Evolutionary conservation across 2,329 filamentous ascomycete species (phyloP), one percentile per base, ranked within the genome.

Genomic region (Tolypocladium endophyticum): DNA sequence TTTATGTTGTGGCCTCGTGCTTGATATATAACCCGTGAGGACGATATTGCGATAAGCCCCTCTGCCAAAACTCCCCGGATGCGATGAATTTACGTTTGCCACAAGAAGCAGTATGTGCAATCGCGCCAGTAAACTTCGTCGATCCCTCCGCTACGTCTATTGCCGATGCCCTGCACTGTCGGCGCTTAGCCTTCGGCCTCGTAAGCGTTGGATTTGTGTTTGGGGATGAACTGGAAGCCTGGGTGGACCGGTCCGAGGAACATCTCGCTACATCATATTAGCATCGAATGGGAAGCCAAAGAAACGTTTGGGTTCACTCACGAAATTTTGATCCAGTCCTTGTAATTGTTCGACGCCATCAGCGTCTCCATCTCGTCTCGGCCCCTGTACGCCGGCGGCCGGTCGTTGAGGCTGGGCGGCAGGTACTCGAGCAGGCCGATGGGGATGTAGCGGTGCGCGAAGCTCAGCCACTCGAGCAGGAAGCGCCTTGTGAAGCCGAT

Each of bases 261-360:
- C 92, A 99, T 97, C 72, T 99, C 94, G 73, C 93, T 96, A 61
- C 57, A 50, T 68, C 59, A 43, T 41, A 61, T 66, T 59, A 66
- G 63, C 18, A 61, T 38, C 11, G 23, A 35, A 3, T 4, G 59
- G 39, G 5, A 18, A 2, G 45, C 30, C 9, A 11, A 20, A 9
- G 52, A n/a, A 4, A 12, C 30, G 16, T 7, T n/a, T 16, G 2
- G 43, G n/a, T 33, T 33, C 30, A 80, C 85, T 73, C 83, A 94
- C 92, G 87, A 95, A 69, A 99, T 95, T 79, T 96, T 97, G 73
- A 99, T 92, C 94, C 94, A 99, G 74, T 99, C 94, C 76, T 88
- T 89, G 77, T 96, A 97, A 74, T 97, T 92, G 64, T 85, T 84
- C 74, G 92, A 97, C 18, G 87, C 87, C 76, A 99, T 81, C 64